Percentiles rank a stretch among this genome's conserved stretches.
These are phyloP conservation scores for Nigrograna mackinnonii DNA, from an alignment of 2,329 filamentous ascomycete species.

Conservation along the genomic window DNA sequence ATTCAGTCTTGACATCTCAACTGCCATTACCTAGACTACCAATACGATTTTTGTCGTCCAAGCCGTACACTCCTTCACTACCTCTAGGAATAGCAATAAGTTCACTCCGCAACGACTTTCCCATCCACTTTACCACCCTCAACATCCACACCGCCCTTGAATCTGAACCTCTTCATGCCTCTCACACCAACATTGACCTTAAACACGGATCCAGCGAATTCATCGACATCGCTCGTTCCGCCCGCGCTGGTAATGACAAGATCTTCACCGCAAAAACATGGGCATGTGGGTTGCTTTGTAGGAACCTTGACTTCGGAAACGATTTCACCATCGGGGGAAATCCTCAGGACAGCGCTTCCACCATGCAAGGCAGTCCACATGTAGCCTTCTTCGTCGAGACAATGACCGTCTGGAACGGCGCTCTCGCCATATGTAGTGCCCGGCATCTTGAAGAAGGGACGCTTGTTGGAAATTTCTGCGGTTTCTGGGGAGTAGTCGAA, in stretches of 20 bases:
- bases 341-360: slow-evolving; percentile 73
- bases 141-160: slow-evolving; percentile 31
- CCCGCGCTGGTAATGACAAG: slow-evolving; percentile 79
- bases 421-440: slow-evolving; percentile 51
- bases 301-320: slow-evolving; percentile 77
- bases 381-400: slow-evolving; percentile 80
- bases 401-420: slow-evolving; percentile 77
- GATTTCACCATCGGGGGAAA: slow-evolving; percentile 70
- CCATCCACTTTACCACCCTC: slow-evolving; percentile 34
- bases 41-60: no score
- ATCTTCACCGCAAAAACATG: slow-evolving; percentile 73
- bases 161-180: slow-evolving; percentile 53
- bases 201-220: slow-evolving; percentile 72
- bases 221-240: slow-evolving; percentile 56
- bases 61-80: no score
- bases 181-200: slow-evolving; percentile 74
- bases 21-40: no score
- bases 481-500: slow-evolving; percentile 73
- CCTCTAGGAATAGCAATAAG: no score
- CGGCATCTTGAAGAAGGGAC: slow-evolving; percentile 73
- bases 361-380: slow-evolving; percentile 90
- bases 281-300: slow-evolving; percentile 79
- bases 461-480: slow-evolving; percentile 68
- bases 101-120: slow-evolving; percentile 16
- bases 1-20: no score